These are phyloP conservation scores for Endoconidiophora polonica DNA, from an alignment of 2,329 filamentous ascomycete species.

Conservation along the genomic window DNA sequence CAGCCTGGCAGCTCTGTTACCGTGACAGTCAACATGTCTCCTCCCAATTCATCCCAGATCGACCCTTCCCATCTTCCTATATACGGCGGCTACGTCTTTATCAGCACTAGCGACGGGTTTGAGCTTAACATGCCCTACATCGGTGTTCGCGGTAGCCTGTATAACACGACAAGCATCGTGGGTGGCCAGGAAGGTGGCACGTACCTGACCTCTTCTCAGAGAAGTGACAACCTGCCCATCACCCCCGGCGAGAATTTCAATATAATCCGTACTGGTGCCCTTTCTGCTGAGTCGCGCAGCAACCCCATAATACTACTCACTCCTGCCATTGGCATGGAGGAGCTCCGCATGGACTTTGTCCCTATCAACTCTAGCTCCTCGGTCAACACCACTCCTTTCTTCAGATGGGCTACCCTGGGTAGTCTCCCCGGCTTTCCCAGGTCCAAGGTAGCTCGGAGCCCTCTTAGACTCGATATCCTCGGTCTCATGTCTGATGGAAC, in stretches of 20 bases:
- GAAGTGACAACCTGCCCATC: neutral
- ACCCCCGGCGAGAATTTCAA: neutral
- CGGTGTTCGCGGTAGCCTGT: neutral
- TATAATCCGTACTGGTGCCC: neutral
- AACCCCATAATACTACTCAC: neutral
- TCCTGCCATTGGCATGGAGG: neutral
- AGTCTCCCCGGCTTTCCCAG: neutral
- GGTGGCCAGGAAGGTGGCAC: neutral
- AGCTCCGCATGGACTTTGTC: neutral
- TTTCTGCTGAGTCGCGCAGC: neutral
- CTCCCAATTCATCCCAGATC: neutral
- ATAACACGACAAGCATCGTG: neutral
- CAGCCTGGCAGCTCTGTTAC: neutral
- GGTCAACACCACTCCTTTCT: neutral
- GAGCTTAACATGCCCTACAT: neutral
- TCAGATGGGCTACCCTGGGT: neutral
- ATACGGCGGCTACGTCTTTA: neutral
- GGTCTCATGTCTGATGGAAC: conserved; percentile 29
- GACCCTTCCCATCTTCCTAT: neutral
- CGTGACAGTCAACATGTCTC: neutral
- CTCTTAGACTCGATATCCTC: conserved; percentile 22
- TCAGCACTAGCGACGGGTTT: neutral
- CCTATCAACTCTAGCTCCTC: neutral
- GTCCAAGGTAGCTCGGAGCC: conserved; percentile 16
- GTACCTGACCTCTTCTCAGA: neutral